phyloP scores from a whole-genome alignment of 1,284 basidiomycete genomes.

The Naganishia liquefaciens region DNA sequence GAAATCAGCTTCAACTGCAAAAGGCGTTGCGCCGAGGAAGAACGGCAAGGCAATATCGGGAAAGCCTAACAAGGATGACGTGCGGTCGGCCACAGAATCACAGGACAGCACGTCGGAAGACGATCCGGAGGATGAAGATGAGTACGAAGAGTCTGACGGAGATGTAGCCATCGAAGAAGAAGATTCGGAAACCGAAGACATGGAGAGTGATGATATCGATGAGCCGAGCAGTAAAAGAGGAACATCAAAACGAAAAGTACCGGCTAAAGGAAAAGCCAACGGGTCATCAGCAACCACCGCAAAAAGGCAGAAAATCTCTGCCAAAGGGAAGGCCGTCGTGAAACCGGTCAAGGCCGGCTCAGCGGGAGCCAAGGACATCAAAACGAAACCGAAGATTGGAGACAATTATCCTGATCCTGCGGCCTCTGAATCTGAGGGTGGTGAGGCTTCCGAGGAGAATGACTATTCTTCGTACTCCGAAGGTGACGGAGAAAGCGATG shows the following conservation, averaged over 20 bases:
- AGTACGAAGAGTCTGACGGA: neutral
- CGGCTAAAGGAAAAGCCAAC: slow-evolving; percentile 14
- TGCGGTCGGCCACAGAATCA: neutral
- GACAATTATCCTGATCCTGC: slow-evolving; percentile 11
- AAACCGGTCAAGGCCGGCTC: slow-evolving; percentile 10
- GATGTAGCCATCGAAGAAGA: slow-evolving; percentile 32
- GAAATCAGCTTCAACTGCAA: neutral
- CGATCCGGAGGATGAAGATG: slow-evolving; percentile 11
- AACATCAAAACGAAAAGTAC: slow-evolving; percentile 17
- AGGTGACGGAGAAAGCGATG: slow-evolving; percentile 56
- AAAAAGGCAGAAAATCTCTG: slow-evolving; percentile 23
- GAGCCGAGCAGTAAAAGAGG: slow-evolving; percentile 31
- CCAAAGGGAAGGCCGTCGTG: slow-evolving; percentile 1
- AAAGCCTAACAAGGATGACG: neutral
- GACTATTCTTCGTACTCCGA: slow-evolving; percentile 41
- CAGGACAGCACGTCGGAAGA: slow-evolving; percentile 1
- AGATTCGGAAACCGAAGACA: slow-evolving; percentile 32
- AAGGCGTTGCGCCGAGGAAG: neutral
- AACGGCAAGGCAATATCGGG: too few species aligned
- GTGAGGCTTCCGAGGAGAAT: slow-evolving; percentile 43
- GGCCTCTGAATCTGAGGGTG: slow-evolving; percentile 24
- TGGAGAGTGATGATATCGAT: slow-evolving; percentile 35
- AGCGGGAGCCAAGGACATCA: slow-evolving; percentile 33
- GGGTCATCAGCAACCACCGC: slow-evolving; percentile 16
- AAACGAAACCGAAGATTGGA: neutral